Evolutionary conservation across 2,329 filamentous ascomycete species (phyloP).

Genomic region (Clarireedia paspali): DNA sequence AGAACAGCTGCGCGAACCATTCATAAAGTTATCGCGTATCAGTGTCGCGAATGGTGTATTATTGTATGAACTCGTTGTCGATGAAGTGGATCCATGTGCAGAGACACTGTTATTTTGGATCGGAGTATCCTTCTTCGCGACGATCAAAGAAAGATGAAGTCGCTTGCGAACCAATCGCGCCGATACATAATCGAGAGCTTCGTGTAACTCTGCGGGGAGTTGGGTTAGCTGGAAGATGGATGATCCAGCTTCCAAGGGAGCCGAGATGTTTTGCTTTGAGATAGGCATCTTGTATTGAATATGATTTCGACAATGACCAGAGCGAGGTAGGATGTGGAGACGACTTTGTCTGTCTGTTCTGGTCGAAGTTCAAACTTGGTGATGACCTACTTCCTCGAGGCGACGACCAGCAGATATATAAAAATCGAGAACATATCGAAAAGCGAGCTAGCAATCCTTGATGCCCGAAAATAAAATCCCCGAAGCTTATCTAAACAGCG

Average conservation of each 20-base stretch:
- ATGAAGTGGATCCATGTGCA: constrained; percentile 10
- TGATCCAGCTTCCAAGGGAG: constrained; percentile 54
- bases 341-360: background rate
- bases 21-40: background rate
- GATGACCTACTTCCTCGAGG: background rate
- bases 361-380: background rate
- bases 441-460: background rate
- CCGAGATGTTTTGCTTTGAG: constrained; percentile 49
- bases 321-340: background rate
- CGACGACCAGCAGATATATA: background rate
- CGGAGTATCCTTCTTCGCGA: constrained; percentile 46
- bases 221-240: constrained; percentile 51
- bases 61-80: constrained; percentile 15
- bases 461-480: constrained; percentile 3
- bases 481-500: background rate
- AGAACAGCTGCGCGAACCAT: background rate
- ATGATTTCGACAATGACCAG: background rate
- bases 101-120: constrained; percentile 13
- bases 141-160: constrained; percentile 49
- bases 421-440: background rate
- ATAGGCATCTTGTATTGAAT: constrained; percentile 21
- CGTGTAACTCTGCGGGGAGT: constrained; percentile 46
- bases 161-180: constrained; percentile 46
- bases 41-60: constrained; percentile 4
- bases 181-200: constrained; percentile 52